phyloP scores from a whole-genome alignment of 73 alveolate species.

The Uronychia setigera region DNA sequence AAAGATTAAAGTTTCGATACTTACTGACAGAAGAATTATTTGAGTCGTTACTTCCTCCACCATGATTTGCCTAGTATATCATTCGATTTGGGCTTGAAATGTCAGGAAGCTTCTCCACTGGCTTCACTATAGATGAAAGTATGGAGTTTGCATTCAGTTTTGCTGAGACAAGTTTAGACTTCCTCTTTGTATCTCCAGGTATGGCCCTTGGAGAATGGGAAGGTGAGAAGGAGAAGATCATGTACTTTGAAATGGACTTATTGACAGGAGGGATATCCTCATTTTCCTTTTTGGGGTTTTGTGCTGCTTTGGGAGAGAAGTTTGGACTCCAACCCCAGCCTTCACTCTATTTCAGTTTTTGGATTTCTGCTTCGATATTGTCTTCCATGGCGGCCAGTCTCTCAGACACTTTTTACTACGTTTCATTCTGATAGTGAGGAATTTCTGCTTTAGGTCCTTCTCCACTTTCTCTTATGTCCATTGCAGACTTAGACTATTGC shows the following conservation, averaged over 20 bases:
- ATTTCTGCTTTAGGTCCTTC: too few relatives aligned
- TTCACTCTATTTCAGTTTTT: too few relatives aligned
- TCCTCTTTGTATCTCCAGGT: background rate
- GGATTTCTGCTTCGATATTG: too few relatives aligned
- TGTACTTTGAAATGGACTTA: background rate
- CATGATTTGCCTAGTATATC: background rate
- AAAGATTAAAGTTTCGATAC: background rate
- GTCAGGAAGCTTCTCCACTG: background rate
- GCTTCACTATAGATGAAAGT: background rate
- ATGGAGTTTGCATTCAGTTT: background rate
- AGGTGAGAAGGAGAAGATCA: background rate
- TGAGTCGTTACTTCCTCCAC: background rate
- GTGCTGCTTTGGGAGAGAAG: too few relatives aligned
- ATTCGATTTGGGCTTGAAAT: background rate
- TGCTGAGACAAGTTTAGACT: background rate
- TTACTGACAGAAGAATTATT: background rate
- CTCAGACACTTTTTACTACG: too few relatives aligned
- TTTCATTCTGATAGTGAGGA: too few relatives aligned
- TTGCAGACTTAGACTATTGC: too few relatives aligned
- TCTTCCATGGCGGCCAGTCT: too few relatives aligned
- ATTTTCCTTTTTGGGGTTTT: background rate
- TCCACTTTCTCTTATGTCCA: too few relatives aligned
- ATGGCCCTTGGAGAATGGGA: background rate
- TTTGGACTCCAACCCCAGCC: background rate
- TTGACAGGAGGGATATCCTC: background rate